Evolutionary conservation across 2,329 filamentous ascomycete species (phyloP).

Genomic region (Aspergillus chevalieri): DNA sequence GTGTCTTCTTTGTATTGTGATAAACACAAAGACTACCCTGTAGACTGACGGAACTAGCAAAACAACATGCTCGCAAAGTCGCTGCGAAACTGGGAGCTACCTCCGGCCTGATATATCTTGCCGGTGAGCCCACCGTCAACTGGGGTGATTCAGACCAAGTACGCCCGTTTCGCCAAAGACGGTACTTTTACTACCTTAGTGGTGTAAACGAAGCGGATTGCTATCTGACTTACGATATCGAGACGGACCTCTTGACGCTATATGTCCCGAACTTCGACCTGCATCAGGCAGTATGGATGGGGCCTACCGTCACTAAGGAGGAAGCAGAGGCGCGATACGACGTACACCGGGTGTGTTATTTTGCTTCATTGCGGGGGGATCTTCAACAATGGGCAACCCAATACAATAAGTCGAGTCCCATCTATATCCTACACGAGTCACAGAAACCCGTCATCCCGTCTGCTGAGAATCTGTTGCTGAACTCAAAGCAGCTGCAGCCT

Average conservation of each 20-base stretch:
- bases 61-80: constrained; percentile 45
- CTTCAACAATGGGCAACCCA: constrained; percentile 37
- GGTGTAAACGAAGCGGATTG: constrained; percentile 52
- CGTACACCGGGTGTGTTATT: constrained; percentile 64
- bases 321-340: constrained; percentile 59
- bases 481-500: constrained; percentile 24
- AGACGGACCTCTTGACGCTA: constrained; percentile 58
- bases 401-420: constrained; percentile 18
- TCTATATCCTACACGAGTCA: constrained; percentile 34
- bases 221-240: constrained; percentile 53
- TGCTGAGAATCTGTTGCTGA: constrained; percentile 15
- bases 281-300: constrained; percentile 38
- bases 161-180: constrained; percentile 51
- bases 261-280: constrained; percentile 67
- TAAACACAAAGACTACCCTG: neutral
- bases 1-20: neutral
- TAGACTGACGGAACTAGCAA: constrained; percentile 31
- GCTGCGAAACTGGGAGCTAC: constrained; percentile 37
- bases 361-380: constrained; percentile 43
- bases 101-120: constrained; percentile 52
- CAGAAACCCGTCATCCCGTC: constrained; percentile 25
- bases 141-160: constrained; percentile 56
- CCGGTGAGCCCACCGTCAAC: constrained; percentile 44
- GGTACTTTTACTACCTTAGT: constrained; percentile 58
- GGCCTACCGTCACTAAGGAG: constrained; percentile 39